Evolutionary conservation across 169 alveolate genomes (phyloP).

Genomic region (Plasmodium vivax): DNA sequence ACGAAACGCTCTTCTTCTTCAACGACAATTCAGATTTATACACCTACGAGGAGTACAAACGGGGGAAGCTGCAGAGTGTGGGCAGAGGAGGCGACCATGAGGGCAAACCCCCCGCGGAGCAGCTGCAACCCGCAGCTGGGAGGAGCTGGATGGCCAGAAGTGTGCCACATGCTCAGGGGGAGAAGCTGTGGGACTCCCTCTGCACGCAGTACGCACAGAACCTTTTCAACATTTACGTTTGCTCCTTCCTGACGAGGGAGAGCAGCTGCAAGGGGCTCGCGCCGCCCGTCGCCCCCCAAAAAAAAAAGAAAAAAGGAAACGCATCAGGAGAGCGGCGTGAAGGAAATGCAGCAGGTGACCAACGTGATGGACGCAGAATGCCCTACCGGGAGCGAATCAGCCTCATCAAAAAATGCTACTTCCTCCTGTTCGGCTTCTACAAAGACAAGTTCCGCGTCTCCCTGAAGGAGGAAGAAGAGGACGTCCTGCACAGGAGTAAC

Average conservation of each 20-base stretch:
- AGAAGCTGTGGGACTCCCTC: conserved; percentile 6
- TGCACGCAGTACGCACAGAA: conserved; percentile 25
- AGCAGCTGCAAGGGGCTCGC: background rate
- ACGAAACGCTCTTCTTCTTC: conserved; percentile 47
- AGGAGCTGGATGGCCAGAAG: background rate
- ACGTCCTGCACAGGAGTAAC: conserved; percentile 3
- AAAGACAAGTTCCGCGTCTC: conserved; percentile 15
- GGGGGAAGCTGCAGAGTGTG: conserved; percentile 7
- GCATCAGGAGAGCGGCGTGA: no score
- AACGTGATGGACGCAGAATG: background rate
- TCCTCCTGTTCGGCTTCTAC: conserved; percentile 21
- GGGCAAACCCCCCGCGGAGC: background rate
- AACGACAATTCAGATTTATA: conserved; percentile 71
- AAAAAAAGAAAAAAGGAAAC: conserved; percentile 31
- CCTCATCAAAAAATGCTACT: conserved; percentile 34
- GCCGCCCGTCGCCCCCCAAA: background rate
- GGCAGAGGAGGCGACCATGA: background rate
- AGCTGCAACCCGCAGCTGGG: background rate
- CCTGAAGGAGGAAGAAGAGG: conserved; percentile 31
- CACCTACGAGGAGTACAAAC: conserved; percentile 49
- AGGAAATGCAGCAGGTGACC: no score
- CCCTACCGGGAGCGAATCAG: conserved; percentile 4
- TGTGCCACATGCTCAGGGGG: background rate
- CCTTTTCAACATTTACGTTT: conserved; percentile 59
- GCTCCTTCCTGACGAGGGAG: conserved; percentile 38